A percentile compares a stretch with the other conserved stretches of the same genome.
phyloP scores from a whole-genome alignment of 2,329 filamentous ascomycete species.

The Dactylellina leptospora region DNA sequence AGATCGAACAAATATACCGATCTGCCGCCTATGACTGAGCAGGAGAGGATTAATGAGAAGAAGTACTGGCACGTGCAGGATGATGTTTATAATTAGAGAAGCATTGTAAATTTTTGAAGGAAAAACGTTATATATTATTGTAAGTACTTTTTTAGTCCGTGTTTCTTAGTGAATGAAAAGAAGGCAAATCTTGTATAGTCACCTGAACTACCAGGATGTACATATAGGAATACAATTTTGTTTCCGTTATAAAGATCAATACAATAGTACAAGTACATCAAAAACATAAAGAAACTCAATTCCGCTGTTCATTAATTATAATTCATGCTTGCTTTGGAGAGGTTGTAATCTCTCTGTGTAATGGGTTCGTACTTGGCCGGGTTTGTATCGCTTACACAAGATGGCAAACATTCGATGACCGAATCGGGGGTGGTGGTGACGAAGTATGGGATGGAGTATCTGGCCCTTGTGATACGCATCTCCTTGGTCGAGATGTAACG shows the following conservation, averaged over 20 bases:
- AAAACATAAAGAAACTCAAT: neutral
- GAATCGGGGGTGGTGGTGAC: slow-evolving; percentile 61
- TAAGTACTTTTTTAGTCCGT: slow-evolving; percentile 38
- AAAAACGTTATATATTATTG: slow-evolving; percentile 26
- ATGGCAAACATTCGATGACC: slow-evolving; percentile 62
- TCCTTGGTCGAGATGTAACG: slow-evolving; percentile 58
- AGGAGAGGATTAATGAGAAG: slow-evolving; percentile 92
- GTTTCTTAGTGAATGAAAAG: slow-evolving; percentile 22
- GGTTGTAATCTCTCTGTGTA: slow-evolving; percentile 60
- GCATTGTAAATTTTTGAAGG: slow-evolving; percentile 10
- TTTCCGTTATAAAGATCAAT: neutral
- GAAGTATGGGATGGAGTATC: slow-evolving; percentile 66
- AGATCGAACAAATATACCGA: slow-evolving; percentile 90
- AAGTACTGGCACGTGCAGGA: slow-evolving; percentile 96
- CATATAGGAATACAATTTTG: slow-evolving; percentile 36
- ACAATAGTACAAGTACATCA: neutral
- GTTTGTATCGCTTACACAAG: slow-evolving; percentile 25
- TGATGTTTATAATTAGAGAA: slow-evolving; percentile 62
- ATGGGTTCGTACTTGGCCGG: slow-evolving; percentile 54
- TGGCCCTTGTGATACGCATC: slow-evolving; percentile 60
- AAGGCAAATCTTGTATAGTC: slow-evolving; percentile 17
- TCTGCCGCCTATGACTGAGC: slow-evolving; percentile 90
- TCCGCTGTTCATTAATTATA: slow-evolving; percentile 43
- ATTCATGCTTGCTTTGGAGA: slow-evolving; percentile 59
- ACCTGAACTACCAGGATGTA: slow-evolving; percentile 34